These are phyloP conservation scores for Chlorella sp. DNA, from an alignment of 139 green algal species.

Conservation along the genomic window DNA sequence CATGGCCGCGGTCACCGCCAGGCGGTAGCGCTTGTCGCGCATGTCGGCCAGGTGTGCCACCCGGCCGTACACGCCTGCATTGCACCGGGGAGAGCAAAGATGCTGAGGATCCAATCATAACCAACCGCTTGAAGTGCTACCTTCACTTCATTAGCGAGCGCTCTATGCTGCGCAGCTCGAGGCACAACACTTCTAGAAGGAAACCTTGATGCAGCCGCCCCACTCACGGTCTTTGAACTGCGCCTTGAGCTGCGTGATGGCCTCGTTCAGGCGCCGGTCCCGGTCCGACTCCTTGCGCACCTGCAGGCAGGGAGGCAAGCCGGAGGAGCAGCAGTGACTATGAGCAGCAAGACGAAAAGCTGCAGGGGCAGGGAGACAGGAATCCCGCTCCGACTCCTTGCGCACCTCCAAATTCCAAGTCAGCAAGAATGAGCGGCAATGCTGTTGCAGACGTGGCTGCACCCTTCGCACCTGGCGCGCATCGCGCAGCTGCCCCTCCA, in stretches of 20 bases:
- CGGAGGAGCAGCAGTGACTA: no score
- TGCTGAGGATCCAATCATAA: no score
- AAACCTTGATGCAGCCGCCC: no score
- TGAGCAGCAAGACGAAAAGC: no score
- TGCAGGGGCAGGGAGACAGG: no score
- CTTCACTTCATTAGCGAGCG: no score
- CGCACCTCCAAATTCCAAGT: no score
- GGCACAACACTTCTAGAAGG: no score
- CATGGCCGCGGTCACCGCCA: constrained; percentile 90
- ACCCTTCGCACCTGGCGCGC: constrained; percentile 27
- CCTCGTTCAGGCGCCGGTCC: constrained; percentile 31
- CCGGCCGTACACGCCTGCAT: constrained; percentile 82
- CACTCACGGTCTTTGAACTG: constrained; percentile 28
- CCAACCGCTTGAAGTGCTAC: no score
- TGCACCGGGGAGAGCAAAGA: not conserved
- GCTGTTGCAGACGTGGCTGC: no score
- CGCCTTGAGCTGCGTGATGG: constrained; percentile 15
- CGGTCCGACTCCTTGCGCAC: constrained; percentile 30
- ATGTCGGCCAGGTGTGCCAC: constrained; percentile 85
- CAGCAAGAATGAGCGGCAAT: no score
- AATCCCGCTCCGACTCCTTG: constrained; percentile 30
- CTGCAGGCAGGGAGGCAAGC: no score
- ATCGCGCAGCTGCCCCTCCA: constrained; percentile 76
- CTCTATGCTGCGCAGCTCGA: not conserved
- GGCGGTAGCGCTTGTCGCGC: constrained; percentile 81